A percentile compares a stretch with the other conserved stretches of the same genome.
Evolutionary conservation across 352 stramenopile species (phyloP).

Genomic region (Globisporangium yorkense): DNA sequence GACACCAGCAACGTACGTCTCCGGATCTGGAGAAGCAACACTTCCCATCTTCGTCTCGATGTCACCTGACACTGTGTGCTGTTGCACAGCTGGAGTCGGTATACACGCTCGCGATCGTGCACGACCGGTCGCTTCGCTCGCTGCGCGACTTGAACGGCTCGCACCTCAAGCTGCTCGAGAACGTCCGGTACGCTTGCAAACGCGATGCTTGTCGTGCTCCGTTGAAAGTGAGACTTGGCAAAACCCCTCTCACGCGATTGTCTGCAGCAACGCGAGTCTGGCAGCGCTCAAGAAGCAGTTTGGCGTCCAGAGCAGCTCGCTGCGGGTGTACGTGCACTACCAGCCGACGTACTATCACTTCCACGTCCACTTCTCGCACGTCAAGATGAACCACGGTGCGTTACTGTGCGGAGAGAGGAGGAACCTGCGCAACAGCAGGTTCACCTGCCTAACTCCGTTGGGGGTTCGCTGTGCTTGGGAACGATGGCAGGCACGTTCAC

Average conservation of each 20-base stretch:
- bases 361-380: conserved; percentile 83
- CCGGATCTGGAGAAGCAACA: too few species aligned
- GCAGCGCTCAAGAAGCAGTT: conserved; percentile 50
- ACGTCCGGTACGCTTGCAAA: conserved; percentile 46
- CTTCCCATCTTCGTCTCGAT: not conserved
- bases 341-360: conserved; percentile 88
- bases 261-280: conserved; percentile 49
- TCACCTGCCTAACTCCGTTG: not conserved
- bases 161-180: conserved; percentile 62
- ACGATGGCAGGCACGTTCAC: conserved; percentile 45
- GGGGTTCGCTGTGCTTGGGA: not conserved
- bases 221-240: too few species aligned
- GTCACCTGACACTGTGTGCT: not conserved
- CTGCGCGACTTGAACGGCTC: conserved; percentile 61
- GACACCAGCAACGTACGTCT: conserved; percentile 49
- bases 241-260: too few species aligned
- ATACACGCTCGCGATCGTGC: conserved; percentile 79
- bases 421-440: not conserved
- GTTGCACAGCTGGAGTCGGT: conserved; percentile 57
- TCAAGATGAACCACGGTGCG: conserved; percentile 73
- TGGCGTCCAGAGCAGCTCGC: conserved; percentile 34
- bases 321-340: conserved; percentile 86
- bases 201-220: not conserved
- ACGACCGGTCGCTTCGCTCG: conserved; percentile 66
- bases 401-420: not conserved